phyloP scores from a whole-genome alignment of 2,329 filamentous ascomycete species.

The Sporothrix curviconia region DNA sequence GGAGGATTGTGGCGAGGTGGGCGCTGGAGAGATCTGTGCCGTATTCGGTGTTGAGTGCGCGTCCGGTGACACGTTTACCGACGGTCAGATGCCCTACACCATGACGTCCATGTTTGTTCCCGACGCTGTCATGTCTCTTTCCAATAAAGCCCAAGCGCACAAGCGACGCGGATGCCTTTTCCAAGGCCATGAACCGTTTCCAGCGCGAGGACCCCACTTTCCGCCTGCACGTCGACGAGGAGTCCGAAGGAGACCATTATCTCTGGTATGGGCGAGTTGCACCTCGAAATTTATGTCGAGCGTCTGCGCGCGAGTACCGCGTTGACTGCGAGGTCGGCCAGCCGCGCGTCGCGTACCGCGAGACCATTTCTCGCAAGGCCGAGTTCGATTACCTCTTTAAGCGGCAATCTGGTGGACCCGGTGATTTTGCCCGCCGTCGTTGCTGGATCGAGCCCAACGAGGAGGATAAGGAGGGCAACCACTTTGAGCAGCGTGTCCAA shows the following conservation, averaged over 20 bases:
- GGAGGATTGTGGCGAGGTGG: constrained; percentile 90
- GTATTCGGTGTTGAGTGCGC: constrained; percentile 98
- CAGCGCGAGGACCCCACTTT: constrained; percentile 98
- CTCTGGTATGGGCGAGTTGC: constrained; percentile 94
- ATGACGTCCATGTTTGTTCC: constrained; percentile 99
- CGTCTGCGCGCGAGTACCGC: constrained; percentile 95
- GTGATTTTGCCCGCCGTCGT: constrained; percentile 91
- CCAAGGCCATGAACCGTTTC: constrained; percentile 97
- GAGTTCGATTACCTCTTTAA: constrained; percentile 90
- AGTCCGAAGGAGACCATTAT: constrained; percentile 97
- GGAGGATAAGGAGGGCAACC: constrained; percentile 61
- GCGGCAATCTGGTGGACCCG: constrained; percentile 91
- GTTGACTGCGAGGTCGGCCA: constrained; percentile 94
- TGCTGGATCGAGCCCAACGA: constrained; percentile 79
- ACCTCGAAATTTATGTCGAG: constrained; percentile 95
- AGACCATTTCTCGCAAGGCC: constrained; percentile 75
- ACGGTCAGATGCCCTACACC: constrained; percentile 82
- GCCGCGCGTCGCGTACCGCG: constrained; percentile 93
- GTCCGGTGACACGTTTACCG: constrained; percentile 96
- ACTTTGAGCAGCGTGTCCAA: constrained; percentile 79
- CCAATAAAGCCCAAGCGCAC: constrained; percentile 92
- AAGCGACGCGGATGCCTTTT: constrained; percentile 89
- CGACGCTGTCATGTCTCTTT: constrained; percentile 95
- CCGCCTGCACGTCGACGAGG: constrained; percentile 83
- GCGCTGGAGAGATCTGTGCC: constrained; percentile 95